Conservation (phyloP, 768 basidiomycete genomes). For the Candolleomyces eurysporus region DNA sequence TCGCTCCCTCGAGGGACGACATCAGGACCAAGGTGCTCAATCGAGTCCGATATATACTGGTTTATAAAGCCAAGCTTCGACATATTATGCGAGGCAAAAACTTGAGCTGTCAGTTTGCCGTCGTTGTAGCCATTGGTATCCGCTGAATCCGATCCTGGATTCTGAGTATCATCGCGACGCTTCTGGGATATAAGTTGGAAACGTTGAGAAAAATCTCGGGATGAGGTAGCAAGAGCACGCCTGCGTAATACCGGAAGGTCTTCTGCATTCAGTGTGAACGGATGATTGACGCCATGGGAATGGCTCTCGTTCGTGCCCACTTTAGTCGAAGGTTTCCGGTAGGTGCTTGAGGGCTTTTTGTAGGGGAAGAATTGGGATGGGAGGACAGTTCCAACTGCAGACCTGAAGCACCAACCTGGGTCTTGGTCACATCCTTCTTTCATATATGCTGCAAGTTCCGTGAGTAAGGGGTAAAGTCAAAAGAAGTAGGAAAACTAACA, state of each 20-base stretch:
- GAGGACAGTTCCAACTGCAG: conserved; percentile 54
- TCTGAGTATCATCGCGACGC: conserved; percentile 12
- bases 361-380: conserved; percentile 60
- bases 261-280: conserved; percentile 8
- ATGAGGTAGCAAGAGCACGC: background rate
- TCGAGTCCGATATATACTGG: conserved; percentile 57
- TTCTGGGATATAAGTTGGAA: conserved; percentile 7
- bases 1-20: conserved; percentile 38
- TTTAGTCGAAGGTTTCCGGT: conserved; percentile 4
- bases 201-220: too few species aligned
- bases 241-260: background rate
- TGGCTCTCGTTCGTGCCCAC: conserved; percentile 13
- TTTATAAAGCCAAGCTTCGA: conserved; percentile 58
- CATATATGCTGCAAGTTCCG: conserved; percentile 60
- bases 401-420: conserved; percentile 68
- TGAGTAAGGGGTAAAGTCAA: background rate
- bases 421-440: conserved; percentile 61
- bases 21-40: conserved; percentile 31
- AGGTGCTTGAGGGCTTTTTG: conserved; percentile 7
- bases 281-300: conserved; percentile 11
- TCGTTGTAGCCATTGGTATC: conserved; percentile 57
- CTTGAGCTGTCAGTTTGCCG: conserved; percentile 53
- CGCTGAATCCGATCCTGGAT: conserved; percentile 19
- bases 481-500: conserved; percentile 35
- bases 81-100: conserved; percentile 48